Base-by-base conservation (phyloP, 2,329 filamentous ascomycete species). In the Neofusicoccum parvum region DNA sequence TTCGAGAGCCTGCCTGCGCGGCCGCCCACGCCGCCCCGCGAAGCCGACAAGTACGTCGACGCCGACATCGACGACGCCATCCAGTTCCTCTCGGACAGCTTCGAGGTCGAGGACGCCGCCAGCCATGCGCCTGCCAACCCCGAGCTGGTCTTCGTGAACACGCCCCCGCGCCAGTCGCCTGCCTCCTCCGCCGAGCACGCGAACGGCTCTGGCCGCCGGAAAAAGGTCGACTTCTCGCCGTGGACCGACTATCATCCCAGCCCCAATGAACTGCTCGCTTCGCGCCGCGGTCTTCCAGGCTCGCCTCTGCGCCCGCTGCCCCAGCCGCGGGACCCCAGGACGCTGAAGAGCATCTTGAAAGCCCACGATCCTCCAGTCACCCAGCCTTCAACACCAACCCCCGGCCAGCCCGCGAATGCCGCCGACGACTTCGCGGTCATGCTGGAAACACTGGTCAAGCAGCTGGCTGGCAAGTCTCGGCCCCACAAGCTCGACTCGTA, bases 401-500 rank as follows among this genome's bases (percentile, higher is more conserved):
- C 41, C 32, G 56, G 39, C 80, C 69, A 75, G 72, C 68, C 75
- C 68, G 78, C 78, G 66, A 83, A 80, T 69, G 83, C 80, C 32
- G 80, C 82, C 67, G 81, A 85, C 50, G 89, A 86, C 45, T 88
- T 97, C 65, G 85, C 86, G 69, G 88, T 88, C 71, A 95, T 97
- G 89, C 80, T 98, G 69, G 91, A 96, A 71, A 96, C 92, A 0
- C 88, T 92, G 5, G 85, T 92, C 41, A 89, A 92, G 77, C 91
- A 95, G 78, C 85, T 99, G 54, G 91, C 90, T 43, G 88, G 91
- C 23, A 82, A 87, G 36, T 90, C 93, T 70, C 85, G 90, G 62
- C 86, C 88, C 65, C 88, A 87, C 12, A 90, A 90, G 70, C 79
- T 95, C 37, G 95, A 99, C 79, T 92, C 94, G 56, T 98, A 99